Evolutionary conservation across 2,329 filamentous ascomycete genomes (phyloP), one percentile per base, ranked within the genome.

Genomic region (Aspergillus niger): DNA sequence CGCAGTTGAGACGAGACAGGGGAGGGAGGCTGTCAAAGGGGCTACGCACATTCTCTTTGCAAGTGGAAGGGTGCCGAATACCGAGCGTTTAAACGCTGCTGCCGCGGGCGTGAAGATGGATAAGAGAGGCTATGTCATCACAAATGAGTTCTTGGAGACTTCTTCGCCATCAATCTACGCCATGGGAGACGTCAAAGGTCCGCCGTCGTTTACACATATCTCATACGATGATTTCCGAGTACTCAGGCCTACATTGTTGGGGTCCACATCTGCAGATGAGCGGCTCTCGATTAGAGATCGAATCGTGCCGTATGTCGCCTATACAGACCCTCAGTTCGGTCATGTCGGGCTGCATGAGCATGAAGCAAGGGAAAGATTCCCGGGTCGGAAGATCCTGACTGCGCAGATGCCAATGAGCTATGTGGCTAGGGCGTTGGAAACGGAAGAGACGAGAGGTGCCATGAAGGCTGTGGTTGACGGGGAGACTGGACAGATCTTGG

Each of bases 361-460:
- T 22, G 58, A 60, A 24, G 58, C 58, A 20, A 49, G 58, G 7
- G 30, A 60, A 11, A 39, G 13, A 17, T 54, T 48, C 7, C 54
- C 58, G 1, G 28, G 15, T 10, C n/a, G 24, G n/a, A 57, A 20
- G 15, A 43, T 57, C 22, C 24, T 51, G 17, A 58, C 55, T 3
- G 55, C 55, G 24, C 47, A 24, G 48, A 58, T 60, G 58, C 48
- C 54, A 2, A 57, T 60, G 39, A 50, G 48, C 17, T 60, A 53
- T 43, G 58, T 60, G 10, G 58, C 58, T 7, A 39, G 58, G 30
- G 54, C 58, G 6, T 28, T 60, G 13, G 58, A 60, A 30, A 60
- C 49, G 1, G 48, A 53, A 20, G 54, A 60, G 32, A 10, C 54
- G 20, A 36, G 49, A 28, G 58, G 58, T 2, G 48, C 55, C 8